These are phyloP conservation scores for Pneumocystis sp. DNA, from an alignment of 1,139 yeast species.

Conservation along the genomic window DNA sequence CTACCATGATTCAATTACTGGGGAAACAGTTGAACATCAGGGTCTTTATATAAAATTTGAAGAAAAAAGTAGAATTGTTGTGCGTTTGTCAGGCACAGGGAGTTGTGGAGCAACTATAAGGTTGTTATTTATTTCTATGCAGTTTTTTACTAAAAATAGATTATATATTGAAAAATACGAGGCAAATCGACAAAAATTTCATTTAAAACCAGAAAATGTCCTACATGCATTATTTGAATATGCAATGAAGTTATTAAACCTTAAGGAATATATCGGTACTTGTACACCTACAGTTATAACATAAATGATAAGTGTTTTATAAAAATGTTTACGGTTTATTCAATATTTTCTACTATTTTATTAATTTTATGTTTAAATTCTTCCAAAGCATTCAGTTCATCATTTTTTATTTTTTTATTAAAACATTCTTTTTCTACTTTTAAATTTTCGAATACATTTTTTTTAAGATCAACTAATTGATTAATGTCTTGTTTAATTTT, in stretches of 20 bases:
- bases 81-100: slow-evolving; percentile 93
- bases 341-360: neutral
- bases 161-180: neutral
- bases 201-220: neutral
- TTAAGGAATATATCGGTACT: neutral
- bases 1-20: slow-evolving; percentile 82
- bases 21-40: slow-evolving; percentile 79
- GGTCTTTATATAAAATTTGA: slow-evolving; percentile 74
- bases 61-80: slow-evolving; percentile 74
- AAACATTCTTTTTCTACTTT: neutral
- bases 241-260: neutral
- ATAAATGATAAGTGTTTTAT: neutral
- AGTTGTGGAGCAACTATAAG: slow-evolving; percentile 96
- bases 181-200: neutral
- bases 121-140: slow-evolving; percentile 34
- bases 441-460: neutral
- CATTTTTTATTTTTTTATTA: neutral
- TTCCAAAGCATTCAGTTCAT: neutral
- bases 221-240: neutral
- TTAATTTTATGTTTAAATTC: neutral
- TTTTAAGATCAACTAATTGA: neutral
- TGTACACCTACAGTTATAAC: neutral
- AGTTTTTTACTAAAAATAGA: neutral
- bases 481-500: neutral
- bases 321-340: neutral